phyloP scores from a whole-genome alignment of 2,329 filamentous ascomycete species.

The Pleoardoris graminearum region DNA sequence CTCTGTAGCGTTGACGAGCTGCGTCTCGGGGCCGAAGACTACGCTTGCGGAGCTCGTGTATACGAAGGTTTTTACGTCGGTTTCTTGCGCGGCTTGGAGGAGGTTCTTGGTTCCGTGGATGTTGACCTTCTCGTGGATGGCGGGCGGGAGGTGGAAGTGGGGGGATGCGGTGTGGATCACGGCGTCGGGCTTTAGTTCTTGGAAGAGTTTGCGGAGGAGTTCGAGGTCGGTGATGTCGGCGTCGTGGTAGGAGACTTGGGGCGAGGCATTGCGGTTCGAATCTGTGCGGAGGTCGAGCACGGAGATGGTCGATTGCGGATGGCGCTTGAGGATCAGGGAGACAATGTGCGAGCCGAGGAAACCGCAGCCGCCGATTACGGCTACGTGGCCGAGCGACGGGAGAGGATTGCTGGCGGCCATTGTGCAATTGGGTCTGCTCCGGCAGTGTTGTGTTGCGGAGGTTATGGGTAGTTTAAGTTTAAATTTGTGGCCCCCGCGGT shows the following conservation, averaged over 20 bases:
- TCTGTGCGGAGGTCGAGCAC: conserved; percentile 54
- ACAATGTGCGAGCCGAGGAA: conserved; percentile 58
- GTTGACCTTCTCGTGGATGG: conserved; percentile 56
- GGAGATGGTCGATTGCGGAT: conserved; percentile 50
- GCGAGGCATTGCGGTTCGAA: conserved; percentile 44
- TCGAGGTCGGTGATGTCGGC: conserved; percentile 55
- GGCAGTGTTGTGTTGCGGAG: too few species aligned
- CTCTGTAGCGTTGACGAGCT: conserved; percentile 56
- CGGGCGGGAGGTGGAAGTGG: conserved; percentile 43
- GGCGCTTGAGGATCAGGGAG: conserved; percentile 47
- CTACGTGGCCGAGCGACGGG: conserved; percentile 49
- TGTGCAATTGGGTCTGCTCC: conserved; percentile 27
- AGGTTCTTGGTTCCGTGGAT: conserved; percentile 56
- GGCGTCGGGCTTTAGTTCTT: conserved; percentile 49
- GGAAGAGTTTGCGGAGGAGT: conserved; percentile 48
- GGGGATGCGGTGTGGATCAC: conserved; percentile 58
- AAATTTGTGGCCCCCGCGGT: background rate
- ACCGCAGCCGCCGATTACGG: conserved; percentile 56
- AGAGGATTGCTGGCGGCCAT: conserved; percentile 10
- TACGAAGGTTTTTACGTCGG: conserved; percentile 57
- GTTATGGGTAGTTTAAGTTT: background rate
- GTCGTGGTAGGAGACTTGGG: conserved; percentile 53
- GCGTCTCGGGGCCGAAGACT: conserved; percentile 49
- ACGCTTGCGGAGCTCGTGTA: conserved; percentile 58
- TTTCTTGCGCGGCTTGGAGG: conserved; percentile 52